These are phyloP conservation scores for Zygnema circumcarinatum DNA, from an alignment of 139 green algal genomes.

Conservation along the genomic window DNA sequence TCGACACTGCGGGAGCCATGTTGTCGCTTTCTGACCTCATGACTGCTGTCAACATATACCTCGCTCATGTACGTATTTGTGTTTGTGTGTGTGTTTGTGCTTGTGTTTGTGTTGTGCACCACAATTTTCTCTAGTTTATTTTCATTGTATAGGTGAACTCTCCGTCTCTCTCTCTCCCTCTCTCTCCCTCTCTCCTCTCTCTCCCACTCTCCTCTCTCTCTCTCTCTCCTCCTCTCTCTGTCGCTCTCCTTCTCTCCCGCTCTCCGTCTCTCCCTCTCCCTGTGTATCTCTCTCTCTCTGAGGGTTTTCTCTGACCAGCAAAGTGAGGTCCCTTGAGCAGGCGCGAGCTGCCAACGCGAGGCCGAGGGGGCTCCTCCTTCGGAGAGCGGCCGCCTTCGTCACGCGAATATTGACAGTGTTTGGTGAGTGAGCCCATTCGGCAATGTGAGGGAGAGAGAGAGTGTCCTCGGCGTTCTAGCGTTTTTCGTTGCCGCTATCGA, in stretches of 20 bases:
- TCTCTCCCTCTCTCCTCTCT: slow-evolving; percentile 12
- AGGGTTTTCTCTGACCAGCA: no score
- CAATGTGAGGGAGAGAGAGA: neutral
- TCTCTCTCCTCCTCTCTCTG: slow-evolving; percentile 4
- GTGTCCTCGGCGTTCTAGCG: neutral
- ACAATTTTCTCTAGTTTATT: no score
- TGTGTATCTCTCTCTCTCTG: no score
- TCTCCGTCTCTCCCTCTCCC: no score
- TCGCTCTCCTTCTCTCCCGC: no score
- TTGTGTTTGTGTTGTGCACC: neutral
- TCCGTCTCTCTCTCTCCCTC: slow-evolving; percentile 7
- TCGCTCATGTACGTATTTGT: slow-evolving; percentile 54
- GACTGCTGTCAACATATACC: slow-evolving; percentile 84
- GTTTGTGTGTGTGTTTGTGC: no score
- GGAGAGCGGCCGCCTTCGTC: slow-evolving; percentile 74
- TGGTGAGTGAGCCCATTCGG: slow-evolving; percentile 59
- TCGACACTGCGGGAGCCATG: slow-evolving; percentile 89
- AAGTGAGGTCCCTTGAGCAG: no score
- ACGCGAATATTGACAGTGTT: slow-evolving; percentile 84
- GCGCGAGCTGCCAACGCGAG: no score
- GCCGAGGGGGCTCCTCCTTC: slow-evolving; percentile 74
- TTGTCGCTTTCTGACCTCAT: slow-evolving; percentile 80
- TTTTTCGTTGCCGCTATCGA: neutral
- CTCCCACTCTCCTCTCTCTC: no score
- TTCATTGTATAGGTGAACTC: no score